Base-by-base conservation (phyloP, 345 rosid species). In the Sapria himalayana region DNA sequence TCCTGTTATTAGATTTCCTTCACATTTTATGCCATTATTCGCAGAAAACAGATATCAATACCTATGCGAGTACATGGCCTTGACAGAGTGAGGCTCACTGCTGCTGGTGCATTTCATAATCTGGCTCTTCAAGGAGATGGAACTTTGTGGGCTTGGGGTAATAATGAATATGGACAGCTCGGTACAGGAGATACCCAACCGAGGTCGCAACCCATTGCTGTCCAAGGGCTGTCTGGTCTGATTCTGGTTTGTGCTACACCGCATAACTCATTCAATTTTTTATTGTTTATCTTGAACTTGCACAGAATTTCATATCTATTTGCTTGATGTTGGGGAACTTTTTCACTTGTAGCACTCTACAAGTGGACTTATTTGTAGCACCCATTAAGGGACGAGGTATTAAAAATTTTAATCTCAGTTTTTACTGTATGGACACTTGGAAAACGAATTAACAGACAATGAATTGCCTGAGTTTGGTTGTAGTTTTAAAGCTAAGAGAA, bases 171-270 rank as follows among this genome's bases (percentile, higher is more conserved):
- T 36, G 96, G 99, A 54, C 99, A 91, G 55, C 99, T 91, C 63
- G 99, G 99, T 41, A 91, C 93, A 3, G 96, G 99, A 7, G 99
- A 91, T 61, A 91, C 96, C 48, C 99, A 91, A 48, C 99, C 99
- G 13, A 75, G 94, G 72, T 91, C 99, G 4, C 80, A 77, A 36
- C 94, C 99, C 54, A 73, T 84, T 56, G 74, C 61, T 38, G 94
- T 84, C 62, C 78, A 80, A 52, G 96, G 94, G 60, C 73, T 91
- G 2, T 56, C 81, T 52, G 82, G 62, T 68, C 80, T 73, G 54
- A 73, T 54, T 52, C 59, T 91, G 89, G 99, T 91, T 41, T 51
- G 85, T 58, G 40, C 29, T 45, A 4, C 43, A 20, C 52, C 34
- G 25, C 37, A 23, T 5, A 23, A 29, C 12, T 17, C 29, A 18